Conservation (phyloP, 805 yeast species). For the Scheffersomyces spartinae region DNA sequence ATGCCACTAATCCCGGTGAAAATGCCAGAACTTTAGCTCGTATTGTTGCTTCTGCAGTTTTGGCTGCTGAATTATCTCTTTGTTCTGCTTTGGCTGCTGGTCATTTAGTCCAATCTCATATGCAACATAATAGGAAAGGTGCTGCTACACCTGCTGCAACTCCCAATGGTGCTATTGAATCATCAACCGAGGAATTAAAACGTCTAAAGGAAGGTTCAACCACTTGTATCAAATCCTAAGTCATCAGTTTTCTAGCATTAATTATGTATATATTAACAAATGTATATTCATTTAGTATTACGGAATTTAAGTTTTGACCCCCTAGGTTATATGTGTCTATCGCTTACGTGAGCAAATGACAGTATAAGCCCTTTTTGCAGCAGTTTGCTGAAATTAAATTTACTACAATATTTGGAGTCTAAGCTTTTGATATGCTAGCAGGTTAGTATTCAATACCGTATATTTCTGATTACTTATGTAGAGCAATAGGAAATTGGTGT, state of each 20-base stretch:
- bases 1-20: conserved; percentile 84
- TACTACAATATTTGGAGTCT: no score
- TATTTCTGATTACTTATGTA: no score
- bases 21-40: conserved; percentile 91
- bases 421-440: no score
- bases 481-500: no score
- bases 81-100: conserved; percentile 98
- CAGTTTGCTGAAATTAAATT: no score
- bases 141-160: conserved; percentile 26
- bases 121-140: conserved; percentile 81
- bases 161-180: conserved; percentile 20
- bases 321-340: background rate
- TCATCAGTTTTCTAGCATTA: no score
- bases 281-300: no score
- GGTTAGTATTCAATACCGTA: no score
- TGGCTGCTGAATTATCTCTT: conserved; percentile 91
- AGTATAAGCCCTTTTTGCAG: no score
- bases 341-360: background rate
- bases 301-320: no score
- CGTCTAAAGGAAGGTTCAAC: conserved; percentile 63
- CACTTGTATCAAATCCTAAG: conserved; percentile 55
- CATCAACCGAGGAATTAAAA: conserved; percentile 13
- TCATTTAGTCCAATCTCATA: conserved; percentile 93
- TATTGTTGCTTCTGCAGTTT: conserved; percentile 86
- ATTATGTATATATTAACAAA: no score